A percentile compares a stretch with the other conserved stretches of the same genome.
Conservation (phyloP, 805 yeast species). For the Citeromyces nyonsensis region DNA sequence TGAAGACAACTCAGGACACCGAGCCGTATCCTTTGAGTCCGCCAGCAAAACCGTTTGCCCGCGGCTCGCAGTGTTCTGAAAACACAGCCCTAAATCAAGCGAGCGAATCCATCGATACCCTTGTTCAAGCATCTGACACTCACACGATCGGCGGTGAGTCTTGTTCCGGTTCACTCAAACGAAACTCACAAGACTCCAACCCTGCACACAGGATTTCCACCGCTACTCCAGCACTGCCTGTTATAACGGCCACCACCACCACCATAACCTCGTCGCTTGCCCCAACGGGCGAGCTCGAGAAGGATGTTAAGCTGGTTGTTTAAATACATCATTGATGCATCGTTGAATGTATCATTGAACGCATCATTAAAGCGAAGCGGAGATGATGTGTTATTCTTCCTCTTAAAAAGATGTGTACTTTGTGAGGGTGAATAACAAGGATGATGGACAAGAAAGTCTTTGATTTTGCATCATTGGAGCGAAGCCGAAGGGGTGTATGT, state of each 20-base stretch:
- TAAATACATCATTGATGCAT: no score
- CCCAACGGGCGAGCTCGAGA: conserved; percentile 5
- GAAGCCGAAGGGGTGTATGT: no score
- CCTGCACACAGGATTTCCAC: conserved; percentile 13
- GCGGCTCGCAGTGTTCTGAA: background rate
- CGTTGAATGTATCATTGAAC: no score
- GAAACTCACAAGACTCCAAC: conserved; percentile 5
- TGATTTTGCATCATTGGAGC: no score
- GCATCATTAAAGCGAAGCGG: no score
- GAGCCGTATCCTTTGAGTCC: background rate
- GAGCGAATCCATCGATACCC: background rate
- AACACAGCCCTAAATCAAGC: background rate
- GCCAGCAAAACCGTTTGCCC: conserved; percentile 2
- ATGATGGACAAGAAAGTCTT: no score
- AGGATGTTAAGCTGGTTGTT: no score
- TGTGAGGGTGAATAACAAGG: no score
- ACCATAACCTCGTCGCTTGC: conserved; percentile 10
- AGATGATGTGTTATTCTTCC: no score
- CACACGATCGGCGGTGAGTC: conserved; percentile 1
- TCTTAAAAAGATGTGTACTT: no score
- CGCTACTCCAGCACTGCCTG: conserved; percentile 18
- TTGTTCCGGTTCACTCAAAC: background rate
- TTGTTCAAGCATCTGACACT: background rate
- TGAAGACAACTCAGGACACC: conserved; percentile 2
- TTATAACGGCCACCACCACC: conserved; percentile 18